Conservation (phyloP, 169 alveolate genomes). For the Theileria luwenshuni region DNA sequence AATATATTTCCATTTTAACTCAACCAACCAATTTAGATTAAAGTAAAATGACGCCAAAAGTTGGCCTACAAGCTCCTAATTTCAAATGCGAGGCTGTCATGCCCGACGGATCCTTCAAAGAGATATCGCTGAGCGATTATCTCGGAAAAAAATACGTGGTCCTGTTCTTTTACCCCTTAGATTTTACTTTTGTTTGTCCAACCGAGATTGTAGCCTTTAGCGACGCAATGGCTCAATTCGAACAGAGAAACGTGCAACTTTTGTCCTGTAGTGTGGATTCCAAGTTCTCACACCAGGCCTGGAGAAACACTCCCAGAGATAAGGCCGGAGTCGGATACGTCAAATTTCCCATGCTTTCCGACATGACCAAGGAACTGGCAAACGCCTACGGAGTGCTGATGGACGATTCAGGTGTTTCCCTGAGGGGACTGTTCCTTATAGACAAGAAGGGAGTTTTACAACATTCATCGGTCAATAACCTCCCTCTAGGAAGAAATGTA, state of each 20-base stretch:
- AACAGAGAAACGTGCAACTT: conserved; percentile 87
- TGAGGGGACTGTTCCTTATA: conserved; percentile 97
- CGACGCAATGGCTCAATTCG: conserved; percentile 91
- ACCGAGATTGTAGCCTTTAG: conserved; percentile 97
- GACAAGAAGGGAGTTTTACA: conserved; percentile 95
- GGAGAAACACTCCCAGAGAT: conserved; percentile 91
- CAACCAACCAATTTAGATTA: too few species aligned
- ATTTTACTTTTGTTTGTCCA: conserved; percentile 99
- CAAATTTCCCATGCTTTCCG: conserved; percentile 92
- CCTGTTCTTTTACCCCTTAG: conserved; percentile 98
- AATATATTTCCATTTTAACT: too few species aligned
- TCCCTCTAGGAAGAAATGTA: conserved; percentile 98
- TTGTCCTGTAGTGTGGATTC: conserved; percentile 97
- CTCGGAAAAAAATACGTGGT: conserved; percentile 92
- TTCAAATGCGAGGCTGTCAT: conserved; percentile 94
- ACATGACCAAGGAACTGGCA: conserved; percentile 88
- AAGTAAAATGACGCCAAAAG: conserved; percentile 61
- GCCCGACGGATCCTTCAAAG: conserved; percentile 91
- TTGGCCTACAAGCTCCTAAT: conserved; percentile 93
- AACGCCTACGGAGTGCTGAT: conserved; percentile 91
- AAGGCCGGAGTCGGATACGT: conserved; percentile 98
- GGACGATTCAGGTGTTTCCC: conserved; percentile 91
- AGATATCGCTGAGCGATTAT: conserved; percentile 88
- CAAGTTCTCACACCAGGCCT: conserved; percentile 94
- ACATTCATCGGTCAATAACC: conserved; percentile 92